Evolutionary conservation across 2,329 filamentous ascomycete genomes (phyloP).

Genomic region (Pseudofabraea citricarpa): DNA sequence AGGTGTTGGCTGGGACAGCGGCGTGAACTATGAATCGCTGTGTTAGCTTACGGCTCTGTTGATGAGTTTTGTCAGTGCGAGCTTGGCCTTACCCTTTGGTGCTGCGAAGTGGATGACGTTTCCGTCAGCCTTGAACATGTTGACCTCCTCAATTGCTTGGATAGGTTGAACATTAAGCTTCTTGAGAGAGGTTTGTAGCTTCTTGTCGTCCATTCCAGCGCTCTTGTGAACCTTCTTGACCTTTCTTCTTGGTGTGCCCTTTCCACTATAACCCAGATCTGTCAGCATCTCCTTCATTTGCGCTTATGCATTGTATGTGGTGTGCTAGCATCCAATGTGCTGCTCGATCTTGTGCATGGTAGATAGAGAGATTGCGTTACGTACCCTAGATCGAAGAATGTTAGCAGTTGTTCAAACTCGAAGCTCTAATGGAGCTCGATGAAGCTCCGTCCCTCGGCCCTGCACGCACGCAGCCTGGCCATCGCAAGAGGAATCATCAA

Average conservation of each 20-base stretch:
- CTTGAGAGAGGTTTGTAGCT: conserved; percentile 95
- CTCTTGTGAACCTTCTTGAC: conserved; percentile 96
- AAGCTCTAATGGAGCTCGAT: too few species aligned
- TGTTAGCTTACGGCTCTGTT: conserved; percentile 6
- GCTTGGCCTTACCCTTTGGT: conserved; percentile 69
- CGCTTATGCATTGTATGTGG: too few species aligned
- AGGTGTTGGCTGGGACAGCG: conserved; percentile 96
- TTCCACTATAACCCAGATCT: conserved; percentile 56
- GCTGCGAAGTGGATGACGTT: conserved; percentile 99
- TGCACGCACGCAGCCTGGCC: neutral
- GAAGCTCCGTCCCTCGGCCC: too few species aligned
- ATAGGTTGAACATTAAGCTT: conserved; percentile 99
- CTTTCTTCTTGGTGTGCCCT: conserved; percentile 96
- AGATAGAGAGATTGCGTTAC: too few species aligned
- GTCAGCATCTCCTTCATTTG: conserved; percentile 17
- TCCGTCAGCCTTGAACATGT: conserved; percentile 99
- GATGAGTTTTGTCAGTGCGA: neutral
- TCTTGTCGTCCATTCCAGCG: conserved; percentile 97
- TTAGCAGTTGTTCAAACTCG: too few species aligned
- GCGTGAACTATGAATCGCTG: conserved; percentile 69
- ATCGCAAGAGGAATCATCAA: conserved; percentile 5
- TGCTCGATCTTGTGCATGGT: too few species aligned
- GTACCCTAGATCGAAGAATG: too few species aligned
- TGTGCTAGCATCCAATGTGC: too few species aligned
- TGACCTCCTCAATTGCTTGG: conserved; percentile 99